Conservation (phyloP, 441 rosid species). For the Theobroma grandiflorum region DNA sequence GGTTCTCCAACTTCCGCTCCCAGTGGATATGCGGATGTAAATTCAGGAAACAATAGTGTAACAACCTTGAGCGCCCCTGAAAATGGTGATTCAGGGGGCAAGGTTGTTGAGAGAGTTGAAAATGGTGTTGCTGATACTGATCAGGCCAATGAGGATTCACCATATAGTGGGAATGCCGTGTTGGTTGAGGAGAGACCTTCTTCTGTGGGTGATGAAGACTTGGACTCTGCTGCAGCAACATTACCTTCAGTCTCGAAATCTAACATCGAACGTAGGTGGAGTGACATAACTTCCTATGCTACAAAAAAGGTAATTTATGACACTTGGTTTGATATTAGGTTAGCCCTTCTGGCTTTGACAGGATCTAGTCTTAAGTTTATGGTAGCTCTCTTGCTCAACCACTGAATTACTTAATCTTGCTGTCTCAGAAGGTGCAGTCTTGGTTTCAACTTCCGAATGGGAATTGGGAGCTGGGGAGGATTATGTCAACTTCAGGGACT, state of each 20-base stretch:
- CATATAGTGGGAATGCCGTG: slow-evolving; percentile 57
- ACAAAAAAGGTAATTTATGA: slow-evolving; percentile 70
- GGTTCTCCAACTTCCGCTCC: slow-evolving; percentile 55
- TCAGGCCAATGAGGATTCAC: slow-evolving; percentile 72
- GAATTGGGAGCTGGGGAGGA: slow-evolving; percentile 88
- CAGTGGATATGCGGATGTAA: slow-evolving; percentile 39
- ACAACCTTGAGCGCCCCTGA: slow-evolving; percentile 45
- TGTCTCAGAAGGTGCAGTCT: slow-evolving; percentile 78
- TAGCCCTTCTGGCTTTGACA: neutral
- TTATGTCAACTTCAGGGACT: slow-evolving; percentile 68
- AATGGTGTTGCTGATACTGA: slow-evolving; percentile 42
- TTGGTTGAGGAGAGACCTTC: slow-evolving; percentile 58
- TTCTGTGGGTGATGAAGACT: slow-evolving; percentile 53
- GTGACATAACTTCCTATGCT: slow-evolving; percentile 74
- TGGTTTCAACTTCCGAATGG: slow-evolving; percentile 92
- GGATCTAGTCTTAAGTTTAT: slow-evolving; percentile 1
- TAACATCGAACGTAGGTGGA: slow-evolving; percentile 73
- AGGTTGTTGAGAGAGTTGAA: slow-evolving; percentile 44
- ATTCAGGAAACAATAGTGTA: slow-evolving; percentile 32
- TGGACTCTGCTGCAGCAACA: slow-evolving; percentile 50
- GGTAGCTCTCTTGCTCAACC: neutral
- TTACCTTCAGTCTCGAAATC: slow-evolving; percentile 57
- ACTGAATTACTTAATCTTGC: slow-evolving; percentile 15
- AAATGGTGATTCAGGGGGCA: slow-evolving; percentile 44
- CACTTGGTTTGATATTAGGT: slow-evolving; percentile 17